Evolutionary conservation across 768 basidiomycete species (phyloP).

Genomic region (Dacryopinax primogenitus): DNA sequence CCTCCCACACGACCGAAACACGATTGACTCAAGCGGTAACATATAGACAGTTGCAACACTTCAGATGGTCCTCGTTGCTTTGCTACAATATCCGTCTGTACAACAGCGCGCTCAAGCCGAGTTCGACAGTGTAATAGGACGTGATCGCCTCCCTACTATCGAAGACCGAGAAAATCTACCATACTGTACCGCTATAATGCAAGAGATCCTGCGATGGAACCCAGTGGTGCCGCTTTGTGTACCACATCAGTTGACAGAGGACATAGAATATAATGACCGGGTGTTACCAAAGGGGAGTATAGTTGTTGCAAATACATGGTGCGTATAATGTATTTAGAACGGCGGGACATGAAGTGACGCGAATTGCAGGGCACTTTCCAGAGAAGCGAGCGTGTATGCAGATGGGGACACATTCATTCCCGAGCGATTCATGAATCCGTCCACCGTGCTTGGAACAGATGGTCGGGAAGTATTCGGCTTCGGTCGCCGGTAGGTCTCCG

Average conservation of each 20-base stretch:
- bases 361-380: no score
- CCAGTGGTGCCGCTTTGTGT: constrained; percentile 24
- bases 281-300: background rate
- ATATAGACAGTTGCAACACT: constrained; percentile 21
- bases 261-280: background rate
- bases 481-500: constrained; percentile 28
- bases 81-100: constrained; percentile 29
- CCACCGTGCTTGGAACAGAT: background rate
- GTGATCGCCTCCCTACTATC: constrained; percentile 25
- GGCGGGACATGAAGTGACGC: no score
- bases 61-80: constrained; percentile 25
- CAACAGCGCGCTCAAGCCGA: constrained; percentile 31
- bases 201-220: background rate
- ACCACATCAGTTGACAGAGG: background rate
- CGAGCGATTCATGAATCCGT: no score
- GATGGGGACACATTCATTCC: no score
- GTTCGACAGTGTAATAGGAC: constrained; percentile 25
- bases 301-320: background rate
- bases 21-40: no score
- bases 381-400: no score
- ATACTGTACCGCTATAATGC: background rate
- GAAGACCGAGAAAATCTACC: constrained; percentile 16
- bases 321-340: no score
- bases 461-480: constrained; percentile 30
- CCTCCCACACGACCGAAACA: no score